phyloP scores from a whole-genome alignment of 2,329 filamentous ascomycete genomes.

The Rhinocladiella mackenziei region DNA sequence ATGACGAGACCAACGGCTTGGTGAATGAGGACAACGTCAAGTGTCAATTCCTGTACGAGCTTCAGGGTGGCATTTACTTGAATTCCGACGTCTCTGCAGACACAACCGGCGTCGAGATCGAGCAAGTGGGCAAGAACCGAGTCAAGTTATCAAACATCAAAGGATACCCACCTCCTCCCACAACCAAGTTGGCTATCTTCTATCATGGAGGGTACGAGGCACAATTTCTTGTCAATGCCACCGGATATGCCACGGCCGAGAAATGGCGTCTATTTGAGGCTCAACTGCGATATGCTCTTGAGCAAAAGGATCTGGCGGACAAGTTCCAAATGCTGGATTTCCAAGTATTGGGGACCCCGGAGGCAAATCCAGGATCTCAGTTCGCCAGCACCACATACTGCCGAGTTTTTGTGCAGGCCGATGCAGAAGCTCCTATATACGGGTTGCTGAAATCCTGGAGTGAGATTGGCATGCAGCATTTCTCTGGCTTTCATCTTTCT shows the following conservation, averaged over 20 bases:
- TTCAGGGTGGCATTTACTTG: slow-evolving; percentile 48
- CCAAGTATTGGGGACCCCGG: slow-evolving; percentile 44
- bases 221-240: slow-evolving; percentile 45
- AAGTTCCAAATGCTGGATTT: slow-evolving; percentile 52
- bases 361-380: slow-evolving; percentile 40
- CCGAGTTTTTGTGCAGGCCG: slow-evolving; percentile 44
- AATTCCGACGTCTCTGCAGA: slow-evolving; percentile 41
- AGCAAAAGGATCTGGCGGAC: slow-evolving; percentile 35
- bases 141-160: slow-evolving; percentile 38
- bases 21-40: slow-evolving; percentile 43
- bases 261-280: slow-evolving; percentile 45
- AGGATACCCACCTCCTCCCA: slow-evolving; percentile 46
- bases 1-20: slow-evolving; percentile 43
- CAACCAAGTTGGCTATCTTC: slow-evolving; percentile 52
- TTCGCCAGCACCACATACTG: slow-evolving; percentile 45
- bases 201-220: slow-evolving; percentile 49
- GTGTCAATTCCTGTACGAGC: slow-evolving; percentile 49
- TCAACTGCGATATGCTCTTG: slow-evolving; percentile 36
- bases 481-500: slow-evolving; percentile 43
- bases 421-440: slow-evolving; percentile 17
- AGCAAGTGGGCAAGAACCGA: slow-evolving; percentile 35
- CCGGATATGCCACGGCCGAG: slow-evolving; percentile 46
- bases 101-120: slow-evolving; percentile 34
- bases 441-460: slow-evolving; percentile 21
- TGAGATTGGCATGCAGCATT: slow-evolving; percentile 42